Base-by-base conservation (phyloP, 495 filamentous ascomycete genomes). In the Recurvomyces mirabilis region DNA sequence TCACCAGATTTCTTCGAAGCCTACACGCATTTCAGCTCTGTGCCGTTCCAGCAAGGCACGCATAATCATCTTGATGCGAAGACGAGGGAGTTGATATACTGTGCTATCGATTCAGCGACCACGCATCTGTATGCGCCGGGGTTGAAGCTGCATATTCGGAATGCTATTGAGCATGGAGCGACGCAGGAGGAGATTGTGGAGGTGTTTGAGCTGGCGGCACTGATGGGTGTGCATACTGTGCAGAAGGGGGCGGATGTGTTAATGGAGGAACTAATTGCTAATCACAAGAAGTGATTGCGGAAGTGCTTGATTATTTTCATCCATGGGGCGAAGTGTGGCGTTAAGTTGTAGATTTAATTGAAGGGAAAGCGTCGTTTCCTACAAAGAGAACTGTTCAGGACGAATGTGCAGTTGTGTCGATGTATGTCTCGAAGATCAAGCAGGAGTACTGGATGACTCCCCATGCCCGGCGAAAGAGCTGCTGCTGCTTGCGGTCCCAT, bases 181-280 rank as follows among this genome's bases (percentile, higher is more conserved):
- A 66, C 60, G n/a, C 50, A 57, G 20, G 59, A 68, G 37, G 61
- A 69, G 58, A 63, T 69, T 24, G 46, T 66, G 51, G 67, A 69
- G 49, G 62, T 67, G 1, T 41, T 69, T 28, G 67, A 69, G 47
- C 49, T 69, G 53, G 63, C 65, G 13, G 66, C 58, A 6, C 31
- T 64, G 33, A 46, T 69, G 48, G 58, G 63, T 49, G 38, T 65
- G 29, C 57, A 61, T 26, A 64, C 62, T 4, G 51, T 60, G n/a
- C 52, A 64, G 56, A 51, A 60, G 25, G 52, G 59, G 23, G 55
- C 51, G 13, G 48, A 46, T 38, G 39, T 51, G 35, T 28, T 55
- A 15, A 42, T 42, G n/a, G 25, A 55, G 24, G 55, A 58, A 5
- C 3, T 41, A n/a, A n/a, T n/a, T n/a, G n/a, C n/a, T n/a, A n/a